Conservation (phyloP, 2,329 filamentous ascomycete genomes). For the Chaetomium sp. region DNA sequence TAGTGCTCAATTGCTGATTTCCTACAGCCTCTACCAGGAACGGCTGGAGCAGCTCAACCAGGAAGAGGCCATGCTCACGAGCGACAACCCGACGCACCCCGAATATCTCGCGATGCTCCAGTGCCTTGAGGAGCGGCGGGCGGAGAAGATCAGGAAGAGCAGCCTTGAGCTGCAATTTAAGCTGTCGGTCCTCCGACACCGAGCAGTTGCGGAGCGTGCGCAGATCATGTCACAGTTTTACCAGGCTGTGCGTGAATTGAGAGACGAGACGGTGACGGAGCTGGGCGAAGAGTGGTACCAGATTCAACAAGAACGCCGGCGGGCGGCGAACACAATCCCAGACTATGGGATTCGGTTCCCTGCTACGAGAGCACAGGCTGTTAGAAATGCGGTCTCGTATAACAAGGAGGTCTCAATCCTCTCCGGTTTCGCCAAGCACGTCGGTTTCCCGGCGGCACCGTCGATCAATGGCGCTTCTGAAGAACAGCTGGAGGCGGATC, state of each 20-base stretch:
- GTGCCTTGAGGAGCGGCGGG: slow-evolving; percentile 78
- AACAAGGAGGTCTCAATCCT: slow-evolving; percentile 93
- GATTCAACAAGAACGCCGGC: slow-evolving; percentile 77
- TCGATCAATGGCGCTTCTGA: slow-evolving; percentile 72
- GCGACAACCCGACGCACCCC: slow-evolving; percentile 73
- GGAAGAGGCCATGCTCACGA: slow-evolving; percentile 63
- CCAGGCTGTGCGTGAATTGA: slow-evolving; percentile 79
- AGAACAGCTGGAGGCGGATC: slow-evolving; percentile 79
- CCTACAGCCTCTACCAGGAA: slow-evolving; percentile 78
- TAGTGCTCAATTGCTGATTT: slow-evolving; percentile 30
- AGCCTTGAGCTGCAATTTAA: slow-evolving; percentile 74
- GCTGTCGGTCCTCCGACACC: slow-evolving; percentile 69
- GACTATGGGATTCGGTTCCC: slow-evolving; percentile 84
- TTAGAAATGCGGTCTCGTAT: slow-evolving; percentile 85
- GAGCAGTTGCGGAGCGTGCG: slow-evolving; percentile 77
- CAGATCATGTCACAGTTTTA: slow-evolving; percentile 91
- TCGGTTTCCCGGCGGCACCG: slow-evolving; percentile 95
- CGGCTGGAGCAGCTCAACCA: slow-evolving; percentile 77
- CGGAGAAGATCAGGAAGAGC: slow-evolving; percentile 78
- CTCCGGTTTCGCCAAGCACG: slow-evolving; percentile 88
- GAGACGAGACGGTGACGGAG: slow-evolving; percentile 76
- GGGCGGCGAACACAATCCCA: slow-evolving; percentile 72
- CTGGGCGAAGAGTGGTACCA: slow-evolving; percentile 91
- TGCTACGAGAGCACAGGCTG: slow-evolving; percentile 72
- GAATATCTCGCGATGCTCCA: slow-evolving; percentile 90